Conservation (phyloP, 331 rosid species). For the Malus hybrid region DNA sequence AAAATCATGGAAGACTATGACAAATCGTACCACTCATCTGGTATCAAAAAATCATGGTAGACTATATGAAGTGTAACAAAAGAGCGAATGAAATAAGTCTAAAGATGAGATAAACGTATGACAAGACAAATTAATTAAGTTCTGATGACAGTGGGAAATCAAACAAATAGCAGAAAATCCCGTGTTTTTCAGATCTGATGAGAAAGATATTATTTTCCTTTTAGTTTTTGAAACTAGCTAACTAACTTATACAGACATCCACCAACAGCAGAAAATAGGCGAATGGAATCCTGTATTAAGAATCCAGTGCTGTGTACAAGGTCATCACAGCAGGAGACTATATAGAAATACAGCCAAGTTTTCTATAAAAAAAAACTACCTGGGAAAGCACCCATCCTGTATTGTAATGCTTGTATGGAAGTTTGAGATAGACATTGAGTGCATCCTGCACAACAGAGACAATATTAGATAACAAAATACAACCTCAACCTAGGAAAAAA, state of each 20-base stretch:
- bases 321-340: background rate
- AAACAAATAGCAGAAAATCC: background rate
- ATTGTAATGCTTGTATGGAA: conserved; percentile 84
- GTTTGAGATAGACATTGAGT: conserved; percentile 68
- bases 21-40: too few relatives aligned
- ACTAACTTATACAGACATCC: background rate
- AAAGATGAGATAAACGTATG: background rate
- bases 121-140: background rate
- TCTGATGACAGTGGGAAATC: background rate
- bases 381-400: conserved; percentile 98
- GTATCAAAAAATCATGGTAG: too few relatives aligned
- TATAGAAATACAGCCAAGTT: conserved; percentile 1
- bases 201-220: background rate
- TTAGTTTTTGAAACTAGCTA: background rate
- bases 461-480: background rate
- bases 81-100: too few relatives aligned
- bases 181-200: background rate
- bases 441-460: conserved; percentile 71
- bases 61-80: too few relatives aligned
- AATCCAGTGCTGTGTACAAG: background rate
- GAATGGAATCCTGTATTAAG: background rate
- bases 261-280: background rate
- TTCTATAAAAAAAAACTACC: conserved; percentile 38
- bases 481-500: conserved; percentile 10
- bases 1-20: background rate